Evolutionary conservation across 257 asterid species (phyloP).

Genomic region (Plectranthus barbatus): DNA sequence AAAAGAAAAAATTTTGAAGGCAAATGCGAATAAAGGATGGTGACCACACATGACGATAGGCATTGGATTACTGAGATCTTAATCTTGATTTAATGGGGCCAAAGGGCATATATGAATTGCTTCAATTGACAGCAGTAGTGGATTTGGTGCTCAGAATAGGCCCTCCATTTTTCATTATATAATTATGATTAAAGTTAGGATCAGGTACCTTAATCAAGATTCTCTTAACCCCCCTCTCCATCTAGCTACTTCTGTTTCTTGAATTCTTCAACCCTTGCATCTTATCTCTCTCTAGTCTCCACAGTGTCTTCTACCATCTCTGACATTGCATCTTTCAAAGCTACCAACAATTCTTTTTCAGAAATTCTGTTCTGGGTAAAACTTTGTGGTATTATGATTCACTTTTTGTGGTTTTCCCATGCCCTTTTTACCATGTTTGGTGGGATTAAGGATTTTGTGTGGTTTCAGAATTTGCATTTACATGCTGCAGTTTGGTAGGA

Average conservation of each 20-base stretch:
- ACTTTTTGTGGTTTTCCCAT: background rate
- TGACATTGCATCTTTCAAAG: background rate
- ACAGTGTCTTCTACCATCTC: background rate
- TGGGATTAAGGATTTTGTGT: constrained; percentile 8
- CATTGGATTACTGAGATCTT: background rate
- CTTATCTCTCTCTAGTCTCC: constrained; percentile 4
- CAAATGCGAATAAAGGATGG: background rate
- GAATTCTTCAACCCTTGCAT: background rate
- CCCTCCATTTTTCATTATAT: constrained; percentile 5
- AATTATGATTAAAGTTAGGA: constrained; percentile 25
- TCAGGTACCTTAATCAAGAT: constrained; percentile 33
- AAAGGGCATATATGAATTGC: constrained; percentile 6
- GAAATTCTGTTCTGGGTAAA: background rate
- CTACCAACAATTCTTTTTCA: background rate
- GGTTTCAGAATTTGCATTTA: constrained; percentile 6
- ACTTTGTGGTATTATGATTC: background rate
- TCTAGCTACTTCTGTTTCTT: background rate
- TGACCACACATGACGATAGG: background rate
- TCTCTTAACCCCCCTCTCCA: constrained; percentile 11
- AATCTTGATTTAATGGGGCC: constrained; percentile 11
- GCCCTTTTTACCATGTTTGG: constrained; percentile 6
- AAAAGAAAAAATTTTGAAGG: background rate
- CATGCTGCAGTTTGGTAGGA: constrained; percentile 8
- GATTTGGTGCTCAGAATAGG: constrained; percentile 30
- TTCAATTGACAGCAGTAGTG: constrained; percentile 14